Evolutionary conservation across 2,329 filamentous ascomycete species (phyloP), one percentile per base, ranked within the genome.

Genomic region (Emergomyces africanus): DNA sequence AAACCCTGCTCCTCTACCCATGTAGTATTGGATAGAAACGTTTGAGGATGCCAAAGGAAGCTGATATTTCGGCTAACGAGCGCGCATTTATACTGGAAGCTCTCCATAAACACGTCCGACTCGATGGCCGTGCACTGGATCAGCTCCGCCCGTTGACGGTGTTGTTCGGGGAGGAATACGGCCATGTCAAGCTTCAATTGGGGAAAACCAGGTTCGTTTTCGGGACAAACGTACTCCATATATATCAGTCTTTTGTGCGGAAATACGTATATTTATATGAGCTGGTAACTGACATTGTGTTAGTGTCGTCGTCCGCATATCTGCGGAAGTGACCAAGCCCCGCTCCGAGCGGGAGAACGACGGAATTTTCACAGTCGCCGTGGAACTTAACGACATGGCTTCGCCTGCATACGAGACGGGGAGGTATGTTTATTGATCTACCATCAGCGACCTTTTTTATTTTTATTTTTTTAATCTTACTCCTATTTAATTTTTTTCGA

Each of bases 281-380:
- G 25, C 14, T 30, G 18, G 18, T 37, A 39, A 44, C 25, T 42
- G 46, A 6, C 46, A 33, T 50, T 55, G 18, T 30, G 23, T 12
- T 66, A 95, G 91, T 68, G 83, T 96, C 60, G 78, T 95, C 61
- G 90, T 87, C 59, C 88, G 89, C 62, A 87, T 95, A 61, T 92
- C 90, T 2, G 88, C 90, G 63, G 89, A 96, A 75, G 88, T 97
- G 62, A 88, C 88, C 12, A 84, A 88, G 44, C 92, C 94, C 49
- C 89, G 87, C 70, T 75, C 87, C 57, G 92, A 97, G 75, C 87
- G 92, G 63, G 92, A 91, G 61, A 96, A 96, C 70, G 94, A 97
- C 72, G 94, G 94, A 71, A 83, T 95, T 72, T 97, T 97, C 78
- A 90, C 86, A 66, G 96, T 97, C 70, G 82, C 86, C 58, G 88